These are phyloP conservation scores for Breviolum minutum DNA, from an alignment of 73 alveolate genomes.

Conservation along the genomic window DNA sequence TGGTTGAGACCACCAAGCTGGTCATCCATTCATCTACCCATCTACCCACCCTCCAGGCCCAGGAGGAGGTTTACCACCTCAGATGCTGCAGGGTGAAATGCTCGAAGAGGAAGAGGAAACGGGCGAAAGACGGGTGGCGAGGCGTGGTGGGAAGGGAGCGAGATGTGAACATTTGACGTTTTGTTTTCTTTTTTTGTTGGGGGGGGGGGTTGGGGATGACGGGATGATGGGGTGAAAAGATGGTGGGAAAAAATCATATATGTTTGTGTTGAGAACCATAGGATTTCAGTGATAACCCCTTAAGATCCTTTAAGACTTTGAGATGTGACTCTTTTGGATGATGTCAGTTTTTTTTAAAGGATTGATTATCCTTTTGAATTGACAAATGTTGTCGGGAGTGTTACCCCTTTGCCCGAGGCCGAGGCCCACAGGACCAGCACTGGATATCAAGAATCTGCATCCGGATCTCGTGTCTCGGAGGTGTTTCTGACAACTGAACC, in stretches of 20 bases:
- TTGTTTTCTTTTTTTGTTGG: background rate
- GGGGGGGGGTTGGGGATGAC: background rate
- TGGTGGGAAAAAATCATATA: background rate
- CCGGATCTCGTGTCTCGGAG: slow-evolving; percentile 33
- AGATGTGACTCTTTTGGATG: too few species aligned
- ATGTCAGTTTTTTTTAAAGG: too few species aligned
- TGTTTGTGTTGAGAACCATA: background rate
- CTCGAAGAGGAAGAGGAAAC: slow-evolving; percentile 21
- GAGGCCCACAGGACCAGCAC: slow-evolving; percentile 60
- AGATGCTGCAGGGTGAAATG: slow-evolving; percentile 27
- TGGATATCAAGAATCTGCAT: slow-evolving; percentile 64
- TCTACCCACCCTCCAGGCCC: background rate
- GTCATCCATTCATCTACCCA: background rate
- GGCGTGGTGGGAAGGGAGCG: background rate
- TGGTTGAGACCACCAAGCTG: background rate
- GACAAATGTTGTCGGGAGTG: too few species aligned
- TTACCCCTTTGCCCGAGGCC: background rate
- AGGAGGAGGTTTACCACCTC: slow-evolving; percentile 92
- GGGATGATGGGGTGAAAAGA: background rate
- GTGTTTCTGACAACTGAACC: background rate
- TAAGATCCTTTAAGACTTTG: too few species aligned
- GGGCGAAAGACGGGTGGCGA: slow-evolving; percentile 48
- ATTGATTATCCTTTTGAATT: too few species aligned
- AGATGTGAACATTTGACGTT: too few species aligned
- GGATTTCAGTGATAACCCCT: background rate